Percentiles rank a stretch among this genome's conserved stretches.
phyloP scores from a whole-genome alignment of 2,329 filamentous ascomycete species.

The Alternaria ventricosa region DNA sequence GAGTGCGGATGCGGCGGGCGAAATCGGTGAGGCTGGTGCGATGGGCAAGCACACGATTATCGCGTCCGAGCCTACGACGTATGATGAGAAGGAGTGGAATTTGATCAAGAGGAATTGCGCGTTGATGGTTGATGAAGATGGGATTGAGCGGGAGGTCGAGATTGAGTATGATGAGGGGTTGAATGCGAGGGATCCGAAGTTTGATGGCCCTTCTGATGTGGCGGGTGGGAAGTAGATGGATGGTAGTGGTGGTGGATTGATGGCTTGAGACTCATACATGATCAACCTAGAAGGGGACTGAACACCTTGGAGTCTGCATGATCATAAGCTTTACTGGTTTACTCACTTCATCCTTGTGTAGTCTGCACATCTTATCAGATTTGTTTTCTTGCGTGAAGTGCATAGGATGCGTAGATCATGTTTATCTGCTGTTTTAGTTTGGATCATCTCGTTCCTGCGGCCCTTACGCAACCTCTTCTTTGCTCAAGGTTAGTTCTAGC shows the following conservation, averaged over 20 bases:
- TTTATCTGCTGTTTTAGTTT: not conserved
- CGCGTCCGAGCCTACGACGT: conserved; percentile 62
- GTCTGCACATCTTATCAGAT: not conserved
- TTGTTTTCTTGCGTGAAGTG: not conserved
- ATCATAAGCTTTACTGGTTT: not conserved
- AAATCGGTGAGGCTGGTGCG: conserved; percentile 47
- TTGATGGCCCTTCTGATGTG: conserved; percentile 8
- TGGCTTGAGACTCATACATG: not conserved
- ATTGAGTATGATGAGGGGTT: conserved; percentile 49
- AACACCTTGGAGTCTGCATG: not conserved
- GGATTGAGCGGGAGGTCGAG: conserved; percentile 46
- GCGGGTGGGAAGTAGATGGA: not conserved
- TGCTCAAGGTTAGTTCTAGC: not conserved
- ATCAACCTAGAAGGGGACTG: rapidly evolving
- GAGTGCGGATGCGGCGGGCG: conserved; percentile 43
- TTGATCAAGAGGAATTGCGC: conserved; percentile 58
- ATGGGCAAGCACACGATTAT: conserved; percentile 62
- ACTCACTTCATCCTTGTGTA: not conserved
- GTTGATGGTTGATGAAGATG: conserved; percentile 52
- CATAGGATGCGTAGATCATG: not conserved
- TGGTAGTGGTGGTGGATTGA: not conserved
- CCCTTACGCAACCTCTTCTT: not conserved
- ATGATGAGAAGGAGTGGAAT: conserved; percentile 59
- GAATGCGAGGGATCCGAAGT: conserved; percentile 50
- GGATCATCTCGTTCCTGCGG: not conserved